Conservation (phyloP, 2,329 filamentous ascomycete species). For the Cordyceps tenuipes region DNA sequence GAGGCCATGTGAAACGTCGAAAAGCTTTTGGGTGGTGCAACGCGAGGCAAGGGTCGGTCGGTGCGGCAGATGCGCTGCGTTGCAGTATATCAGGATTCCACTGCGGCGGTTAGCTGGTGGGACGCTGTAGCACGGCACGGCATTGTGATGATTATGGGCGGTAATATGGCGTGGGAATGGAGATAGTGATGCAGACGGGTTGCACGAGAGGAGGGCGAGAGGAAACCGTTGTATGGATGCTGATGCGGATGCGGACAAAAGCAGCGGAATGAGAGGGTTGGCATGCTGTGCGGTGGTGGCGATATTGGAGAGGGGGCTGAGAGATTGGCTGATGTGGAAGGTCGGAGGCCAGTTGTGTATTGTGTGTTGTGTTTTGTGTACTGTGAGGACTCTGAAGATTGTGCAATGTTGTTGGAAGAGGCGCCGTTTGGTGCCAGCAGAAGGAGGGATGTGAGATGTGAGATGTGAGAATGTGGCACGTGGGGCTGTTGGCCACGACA, state of each 20-base stretch:
- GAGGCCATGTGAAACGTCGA: constrained; percentile 6
- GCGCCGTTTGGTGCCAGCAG: too few species aligned
- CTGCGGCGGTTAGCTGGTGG: background rate
- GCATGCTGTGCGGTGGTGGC: background rate
- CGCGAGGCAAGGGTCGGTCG: background rate
- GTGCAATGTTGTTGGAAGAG: too few species aligned
- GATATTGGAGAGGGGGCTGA: background rate
- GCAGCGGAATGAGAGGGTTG: background rate
- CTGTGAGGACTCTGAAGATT: too few species aligned
- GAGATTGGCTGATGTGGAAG: background rate
- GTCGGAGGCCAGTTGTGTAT: too few species aligned
- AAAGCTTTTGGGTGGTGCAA: background rate
- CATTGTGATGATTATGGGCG: background rate
- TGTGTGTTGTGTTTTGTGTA: too few species aligned
- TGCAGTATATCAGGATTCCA: background rate
- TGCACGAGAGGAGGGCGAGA: background rate
- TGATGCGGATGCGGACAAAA: too few species aligned
- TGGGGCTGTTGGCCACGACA: too few species aligned
- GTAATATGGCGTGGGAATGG: background rate
- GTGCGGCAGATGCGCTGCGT: background rate
- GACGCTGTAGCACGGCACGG: background rate
- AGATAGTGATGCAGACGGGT: background rate
- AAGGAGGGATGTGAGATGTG: too few species aligned
- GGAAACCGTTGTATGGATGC: background rate
- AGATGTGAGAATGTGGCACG: too few species aligned